Conservation (phyloP, 108 stramenopile genomes). For the Skeletonema grethae region DNA sequence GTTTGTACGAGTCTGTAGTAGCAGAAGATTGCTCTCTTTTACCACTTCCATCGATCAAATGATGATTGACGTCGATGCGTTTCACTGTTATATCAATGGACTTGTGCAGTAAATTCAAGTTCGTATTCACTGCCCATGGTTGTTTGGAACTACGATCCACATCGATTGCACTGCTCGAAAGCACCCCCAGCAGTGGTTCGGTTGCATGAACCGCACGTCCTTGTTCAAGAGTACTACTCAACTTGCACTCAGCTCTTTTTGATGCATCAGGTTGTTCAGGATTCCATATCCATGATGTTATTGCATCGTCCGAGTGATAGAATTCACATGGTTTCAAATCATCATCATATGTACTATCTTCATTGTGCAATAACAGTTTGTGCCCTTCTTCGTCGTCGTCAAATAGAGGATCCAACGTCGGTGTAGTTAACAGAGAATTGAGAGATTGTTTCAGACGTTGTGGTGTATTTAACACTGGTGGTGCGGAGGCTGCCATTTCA, state of each 20-base stretch:
- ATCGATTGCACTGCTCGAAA: background rate
- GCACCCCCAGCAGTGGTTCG: slow-evolving; percentile 11
- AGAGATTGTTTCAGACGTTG: slow-evolving; percentile 12
- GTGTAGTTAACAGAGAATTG: slow-evolving; percentile 19
- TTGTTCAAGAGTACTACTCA: slow-evolving; percentile 11
- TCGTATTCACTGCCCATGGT: slow-evolving; percentile 10
- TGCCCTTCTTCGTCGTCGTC: slow-evolving; percentile 19
- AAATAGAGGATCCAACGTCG: slow-evolving; percentile 22
- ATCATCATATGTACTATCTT: background rate
- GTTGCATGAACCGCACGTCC: slow-evolving; percentile 27
- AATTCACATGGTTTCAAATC: background rate
- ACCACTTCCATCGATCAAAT: background rate
- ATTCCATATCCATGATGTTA: slow-evolving; percentile 32
- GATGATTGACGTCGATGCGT: background rate
- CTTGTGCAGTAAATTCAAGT: slow-evolving; percentile 32
- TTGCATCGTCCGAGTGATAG: slow-evolving; percentile 25
- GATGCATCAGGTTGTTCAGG: background rate
- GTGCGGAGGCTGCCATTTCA: slow-evolving; percentile 4
- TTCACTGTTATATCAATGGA: slow-evolving; percentile 9
- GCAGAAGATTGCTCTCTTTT: background rate
- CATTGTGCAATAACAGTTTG: background rate
- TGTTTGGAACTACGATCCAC: background rate
- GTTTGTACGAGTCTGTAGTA: slow-evolving; percentile 5
- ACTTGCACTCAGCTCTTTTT: slow-evolving; percentile 8
- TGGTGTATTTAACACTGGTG: slow-evolving; percentile 4